Base-by-base conservation (phyloP, 768 basidiomycete genomes). In the Leucocoprinus leucothites region DNA sequence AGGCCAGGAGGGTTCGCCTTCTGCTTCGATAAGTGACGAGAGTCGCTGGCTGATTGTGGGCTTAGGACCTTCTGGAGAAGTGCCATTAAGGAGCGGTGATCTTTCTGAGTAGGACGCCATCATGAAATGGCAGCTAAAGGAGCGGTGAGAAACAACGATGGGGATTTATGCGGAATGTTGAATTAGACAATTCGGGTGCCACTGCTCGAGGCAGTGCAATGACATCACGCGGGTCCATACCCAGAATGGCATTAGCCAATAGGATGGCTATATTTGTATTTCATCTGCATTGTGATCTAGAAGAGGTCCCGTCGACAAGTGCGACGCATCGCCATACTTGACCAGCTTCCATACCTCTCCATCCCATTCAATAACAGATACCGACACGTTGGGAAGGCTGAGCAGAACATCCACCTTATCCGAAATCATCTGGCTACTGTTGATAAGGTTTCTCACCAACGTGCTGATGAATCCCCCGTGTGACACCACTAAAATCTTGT, bases 381-480 rank as follows among this genome's bases (percentile, higher is more conserved):
- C 75, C 3, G 79, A 80, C 36, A 78, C 71, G 63, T 87, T 89
- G 51, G 69, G 66, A 63, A 78, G 82, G 48, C 62, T 60, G 58
- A 63, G 60, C 36, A 74, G 53, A 13, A 64, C 60, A 22, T 77
- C 71, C 1, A 71, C 72, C 14, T 69, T 63, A 21, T 65, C 74
- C 51, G 71, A 72, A 46, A 53, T 59, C 49, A 79, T 59, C 60
- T 71, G 65, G 31, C 74, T 64, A 42, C 72, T 74, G 19, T 70
- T 67, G n/a, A 79, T 59, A 62, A 89, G 63, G 38, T 64, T 69
- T 18, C 71, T 71, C 55, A 86, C 70, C 51, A 91, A 72, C 25
- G 73, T 71, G 18, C 69, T 68, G 56, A 91, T 87, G 61, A 80
- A 76, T 0, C 80, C 87, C 1, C 87, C 87, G 53, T 92, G 89